phyloP scores from a whole-genome alignment of 2,329 filamentous ascomycete genomes.

The Colletotrichum tamarilloi region DNA sequence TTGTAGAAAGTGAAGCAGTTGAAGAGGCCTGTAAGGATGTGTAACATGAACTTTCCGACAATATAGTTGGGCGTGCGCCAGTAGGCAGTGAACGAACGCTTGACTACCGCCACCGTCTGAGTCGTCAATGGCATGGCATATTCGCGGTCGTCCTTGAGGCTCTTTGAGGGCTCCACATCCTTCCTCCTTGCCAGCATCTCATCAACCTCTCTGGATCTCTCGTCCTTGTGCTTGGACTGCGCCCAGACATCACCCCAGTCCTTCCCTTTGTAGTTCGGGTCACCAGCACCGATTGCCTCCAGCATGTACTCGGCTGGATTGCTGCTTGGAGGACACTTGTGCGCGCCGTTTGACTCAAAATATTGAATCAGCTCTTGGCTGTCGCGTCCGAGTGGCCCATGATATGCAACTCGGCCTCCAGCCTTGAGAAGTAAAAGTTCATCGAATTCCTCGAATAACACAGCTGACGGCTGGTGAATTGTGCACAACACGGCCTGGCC shows the following conservation, averaged over 20 bases:
- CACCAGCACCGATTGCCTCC: conserved; percentile 70
- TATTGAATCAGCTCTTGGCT: conserved; percentile 60
- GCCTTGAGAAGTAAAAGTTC: conserved; percentile 64
- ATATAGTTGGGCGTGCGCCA: conserved; percentile 75
- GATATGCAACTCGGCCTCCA: conserved; percentile 65
- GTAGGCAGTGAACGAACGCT: conserved; percentile 70
- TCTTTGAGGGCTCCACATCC: conserved; percentile 47
- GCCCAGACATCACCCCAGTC: conserved; percentile 74
- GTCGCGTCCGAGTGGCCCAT: conserved; percentile 64
- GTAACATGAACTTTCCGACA: conserved; percentile 70
- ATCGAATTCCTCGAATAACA: conserved; percentile 68
- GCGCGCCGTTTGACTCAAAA: conserved; percentile 61
- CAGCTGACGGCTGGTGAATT: conserved; percentile 69
- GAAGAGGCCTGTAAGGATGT: conserved; percentile 73
- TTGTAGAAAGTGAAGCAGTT: conserved; percentile 79
- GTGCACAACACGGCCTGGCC: conserved; percentile 71
- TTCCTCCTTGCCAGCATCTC: conserved; percentile 60
- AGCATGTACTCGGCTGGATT: conserved; percentile 69
- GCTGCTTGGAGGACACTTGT: conserved; percentile 57
- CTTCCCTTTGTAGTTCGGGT: conserved; percentile 68
- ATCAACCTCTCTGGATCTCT: conserved; percentile 61
- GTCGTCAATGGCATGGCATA: conserved; percentile 69
- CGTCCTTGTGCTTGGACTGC: conserved; percentile 59
- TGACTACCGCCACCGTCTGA: conserved; percentile 66
- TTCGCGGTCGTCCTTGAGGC: conserved; percentile 64